Evolutionary conservation across 2,329 filamentous ascomycete genomes (phyloP), one percentile per base, ranked within the genome.

Genomic region (Cordyceps cicadae): DNA sequence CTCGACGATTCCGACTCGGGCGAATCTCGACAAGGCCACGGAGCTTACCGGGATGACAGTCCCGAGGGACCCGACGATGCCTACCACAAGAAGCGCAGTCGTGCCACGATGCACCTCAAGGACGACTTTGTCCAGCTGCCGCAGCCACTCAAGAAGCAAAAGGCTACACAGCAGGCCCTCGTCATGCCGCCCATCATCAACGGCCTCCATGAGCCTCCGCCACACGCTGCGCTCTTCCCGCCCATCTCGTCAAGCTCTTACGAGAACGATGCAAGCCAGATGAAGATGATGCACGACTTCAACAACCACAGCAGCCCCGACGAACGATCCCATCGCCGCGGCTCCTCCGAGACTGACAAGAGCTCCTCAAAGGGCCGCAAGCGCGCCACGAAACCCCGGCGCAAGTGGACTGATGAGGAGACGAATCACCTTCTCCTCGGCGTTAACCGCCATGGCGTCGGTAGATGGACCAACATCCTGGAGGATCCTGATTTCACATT

Each of bases 391-490:
- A 86, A 84, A 66, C 79, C 82, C 1, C 77, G 85, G 62, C 77
- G 80, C 57, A 86, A 85, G 65, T 87, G 85, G 85, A 82, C 83
- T 0, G 83, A 87, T 63, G 80, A 84, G 61, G 85, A 87, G 69
- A 87, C 85, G 1, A 85, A 82, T 55, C 78, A 85, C 64, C 74
- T 87, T 9, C 70, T 87, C 15, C 72, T 85, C 3, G 85, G 84
- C 0, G 85, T 87, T 32, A 79, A 79, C 66, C 81, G 82, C 37
- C 79, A 87, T 66, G 85, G 85, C 1, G 81, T 87, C 9, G 85
- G 85, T 43, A 84, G 82, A 66, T 87, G 85, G 85, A 86, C 82
- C 9, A 81, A 77, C 60, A 87, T 87, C 37, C 72, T 87, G 26
- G 82, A 85, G 54, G 85, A 87, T 63, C 71, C 78, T 0, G 79